These are phyloP conservation scores for Phialophora verrucosa DNA, from an alignment of 2,329 filamentous ascomycete species.

Conservation along the genomic window DNA sequence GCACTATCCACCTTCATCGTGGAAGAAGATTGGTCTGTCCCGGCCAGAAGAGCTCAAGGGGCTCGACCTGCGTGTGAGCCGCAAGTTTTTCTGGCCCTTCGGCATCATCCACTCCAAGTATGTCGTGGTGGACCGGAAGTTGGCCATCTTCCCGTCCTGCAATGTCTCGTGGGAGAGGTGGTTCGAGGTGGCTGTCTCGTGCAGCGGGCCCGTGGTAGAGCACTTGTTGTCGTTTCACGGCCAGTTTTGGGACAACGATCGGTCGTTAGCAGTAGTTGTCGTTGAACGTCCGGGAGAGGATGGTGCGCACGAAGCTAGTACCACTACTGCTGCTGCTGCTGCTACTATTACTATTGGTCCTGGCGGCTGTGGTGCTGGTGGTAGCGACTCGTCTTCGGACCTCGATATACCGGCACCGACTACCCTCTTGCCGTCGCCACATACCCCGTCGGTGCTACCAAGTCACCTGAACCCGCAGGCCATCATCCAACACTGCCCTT, in stretches of 20 bases:
- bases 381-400: neutral
- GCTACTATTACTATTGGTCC: neutral
- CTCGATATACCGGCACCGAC: neutral
- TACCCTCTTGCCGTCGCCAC: conserved; percentile 47
- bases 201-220: conserved; percentile 66
- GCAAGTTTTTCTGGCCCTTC: conserved; percentile 77
- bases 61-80: conserved; percentile 74
- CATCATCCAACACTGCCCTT: conserved; percentile 59
- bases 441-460: conserved; percentile 68
- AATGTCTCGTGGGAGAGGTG: conserved; percentile 89
- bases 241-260: conserved; percentile 65
- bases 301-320: neutral
- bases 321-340: neutral
- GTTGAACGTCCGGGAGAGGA: neutral
- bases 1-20: conserved; percentile 64
- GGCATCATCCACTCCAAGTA: conserved; percentile 91
- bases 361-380: neutral
- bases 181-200: conserved; percentile 77
- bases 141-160: conserved; percentile 75
- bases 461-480: conserved; percentile 75
- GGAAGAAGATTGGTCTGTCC: conserved; percentile 71
- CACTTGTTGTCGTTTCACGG: conserved; percentile 71
- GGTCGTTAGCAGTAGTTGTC: neutral
- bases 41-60: conserved; percentile 59
- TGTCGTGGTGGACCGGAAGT: conserved; percentile 70